These are phyloP conservation scores for Calocybe gangraenosa DNA, from an alignment of 768 basidiomycete genomes.

Conservation along the genomic window DNA sequence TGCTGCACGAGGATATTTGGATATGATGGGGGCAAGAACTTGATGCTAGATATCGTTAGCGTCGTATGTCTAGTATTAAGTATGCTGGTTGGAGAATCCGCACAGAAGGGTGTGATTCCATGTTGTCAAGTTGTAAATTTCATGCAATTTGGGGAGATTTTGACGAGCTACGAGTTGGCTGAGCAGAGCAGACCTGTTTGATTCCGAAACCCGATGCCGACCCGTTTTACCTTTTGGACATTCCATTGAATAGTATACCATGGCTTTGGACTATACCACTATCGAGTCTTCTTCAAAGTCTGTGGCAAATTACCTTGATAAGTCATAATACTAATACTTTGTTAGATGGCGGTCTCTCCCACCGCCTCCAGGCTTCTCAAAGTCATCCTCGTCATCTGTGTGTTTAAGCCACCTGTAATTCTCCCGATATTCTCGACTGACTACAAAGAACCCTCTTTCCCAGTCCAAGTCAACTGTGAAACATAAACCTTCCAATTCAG, in stretches of 20 bases:
- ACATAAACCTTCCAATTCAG: constrained; percentile 28
- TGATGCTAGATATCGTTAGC: constrained; percentile 32
- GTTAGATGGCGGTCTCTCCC: constrained; percentile 60
- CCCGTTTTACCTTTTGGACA: not conserved
- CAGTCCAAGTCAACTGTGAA: constrained; percentile 41
- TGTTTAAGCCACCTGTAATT: constrained; percentile 12
- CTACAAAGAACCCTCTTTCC: not conserved
- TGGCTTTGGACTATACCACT: constrained; percentile 33
- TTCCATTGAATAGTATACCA: too few species aligned
- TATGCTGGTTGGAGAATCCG: too few species aligned
- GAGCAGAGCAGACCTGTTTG: too few species aligned
- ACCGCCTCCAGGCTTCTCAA: constrained; percentile 66
- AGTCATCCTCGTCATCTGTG: constrained; percentile 33
- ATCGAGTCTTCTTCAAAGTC: constrained; percentile 38
- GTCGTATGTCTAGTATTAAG: not conserved
- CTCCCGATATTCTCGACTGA: too few species aligned
- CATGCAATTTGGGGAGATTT: too few species aligned
- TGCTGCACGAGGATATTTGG: constrained; percentile 60
- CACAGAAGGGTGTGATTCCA: constrained; percentile 25
- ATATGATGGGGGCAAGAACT: constrained; percentile 40
- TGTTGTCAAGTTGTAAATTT: not conserved
- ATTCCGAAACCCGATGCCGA: constrained; percentile 3
- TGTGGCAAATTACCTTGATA: not conserved
- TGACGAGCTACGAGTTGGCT: not conserved
- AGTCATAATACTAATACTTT: not conserved